These are phyloP conservation scores for Melastoma candidum DNA, from an alignment of 441 rosid genomes.

Conservation along the genomic window DNA sequence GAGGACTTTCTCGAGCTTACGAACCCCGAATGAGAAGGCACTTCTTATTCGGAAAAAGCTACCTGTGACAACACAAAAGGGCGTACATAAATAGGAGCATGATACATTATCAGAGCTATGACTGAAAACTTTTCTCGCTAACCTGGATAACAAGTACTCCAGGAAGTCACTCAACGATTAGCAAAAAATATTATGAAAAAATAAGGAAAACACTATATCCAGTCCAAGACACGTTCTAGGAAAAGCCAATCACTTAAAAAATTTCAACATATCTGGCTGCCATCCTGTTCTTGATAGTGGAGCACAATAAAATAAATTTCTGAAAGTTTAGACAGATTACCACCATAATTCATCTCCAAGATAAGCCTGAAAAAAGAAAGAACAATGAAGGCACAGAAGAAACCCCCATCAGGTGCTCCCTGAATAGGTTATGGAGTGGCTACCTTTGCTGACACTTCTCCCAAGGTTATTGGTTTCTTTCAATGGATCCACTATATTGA, in stretches of 20 bases:
- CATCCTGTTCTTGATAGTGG: not conserved
- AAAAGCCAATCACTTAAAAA: too few relatives aligned
- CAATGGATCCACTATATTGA: conserved; percentile 77
- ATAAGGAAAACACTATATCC: too few relatives aligned
- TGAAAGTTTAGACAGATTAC: conserved; percentile 1
- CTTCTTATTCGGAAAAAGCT: conserved; percentile 61
- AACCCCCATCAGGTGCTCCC: not conserved
- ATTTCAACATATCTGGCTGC: too few relatives aligned
- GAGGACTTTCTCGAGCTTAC: conserved; percentile 45
- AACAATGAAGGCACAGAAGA: too few relatives aligned
- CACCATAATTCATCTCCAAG: conserved; percentile 1
- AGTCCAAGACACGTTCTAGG: too few relatives aligned
- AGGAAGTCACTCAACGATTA: too few relatives aligned
- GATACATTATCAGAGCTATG: too few relatives aligned
- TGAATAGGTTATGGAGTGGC: not conserved
- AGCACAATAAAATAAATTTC: not conserved
- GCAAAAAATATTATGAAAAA: too few relatives aligned
- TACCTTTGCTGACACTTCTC: conserved; percentile 93
- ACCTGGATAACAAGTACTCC: too few relatives aligned
- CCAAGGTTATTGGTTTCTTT: conserved; percentile 91
- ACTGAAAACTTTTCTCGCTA: too few relatives aligned
- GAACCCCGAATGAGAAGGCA: conserved; percentile 68
- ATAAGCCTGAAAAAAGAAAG: conserved; percentile 4
- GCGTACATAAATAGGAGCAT: not conserved
- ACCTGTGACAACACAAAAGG: conserved; percentile 23